These are phyloP conservation scores for Pleurotus ostreatus DNA, from an alignment of 768 basidiomycete species.

Conservation along the genomic window DNA sequence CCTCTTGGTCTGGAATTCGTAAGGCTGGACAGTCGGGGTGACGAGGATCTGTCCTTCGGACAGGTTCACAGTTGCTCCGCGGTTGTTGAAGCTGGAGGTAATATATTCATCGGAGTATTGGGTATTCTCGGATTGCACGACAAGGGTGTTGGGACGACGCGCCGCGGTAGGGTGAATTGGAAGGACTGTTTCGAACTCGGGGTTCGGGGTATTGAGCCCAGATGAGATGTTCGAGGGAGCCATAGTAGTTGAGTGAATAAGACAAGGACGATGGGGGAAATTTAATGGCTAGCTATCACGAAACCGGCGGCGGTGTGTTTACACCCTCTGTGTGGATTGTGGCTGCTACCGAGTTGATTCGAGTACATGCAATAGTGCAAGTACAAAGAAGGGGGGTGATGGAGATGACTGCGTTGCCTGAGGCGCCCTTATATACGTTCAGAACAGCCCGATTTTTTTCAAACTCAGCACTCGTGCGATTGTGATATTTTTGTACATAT, in stretches of 20 bases:
- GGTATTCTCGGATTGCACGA: conserved; percentile 80
- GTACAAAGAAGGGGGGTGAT: conserved; percentile 20
- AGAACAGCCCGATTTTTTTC: not conserved
- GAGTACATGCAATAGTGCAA: conserved; percentile 84
- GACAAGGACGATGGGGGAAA: conserved; percentile 20
- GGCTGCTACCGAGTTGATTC: conserved; percentile 86
- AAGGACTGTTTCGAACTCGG: conserved; percentile 63
- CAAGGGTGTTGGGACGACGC: conserved; percentile 71
- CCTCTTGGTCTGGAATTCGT: conserved; percentile 88
- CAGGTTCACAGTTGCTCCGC: conserved; percentile 67
- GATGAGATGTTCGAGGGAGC: conserved; percentile 50
- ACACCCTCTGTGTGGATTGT: conserved; percentile 84
- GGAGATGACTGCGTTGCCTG: not conserved
- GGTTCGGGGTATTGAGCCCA: conserved; percentile 70
- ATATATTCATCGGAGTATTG: conserved; percentile 79
- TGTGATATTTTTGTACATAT: not conserved
- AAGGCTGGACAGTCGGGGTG: conserved; percentile 74
- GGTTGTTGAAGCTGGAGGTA: conserved; percentile 78
- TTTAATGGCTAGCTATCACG: conserved; percentile 44
- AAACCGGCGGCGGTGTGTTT: conserved; percentile 79
- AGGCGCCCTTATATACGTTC: not conserved
- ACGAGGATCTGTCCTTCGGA: conserved; percentile 73
- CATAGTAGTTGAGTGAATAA: conserved; percentile 34
- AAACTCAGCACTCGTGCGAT: not conserved
- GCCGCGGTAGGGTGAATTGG: conserved; percentile 83